Conservation (phyloP, 2,329 filamentous ascomycete species). For the Colletotrichum sp. region DNA sequence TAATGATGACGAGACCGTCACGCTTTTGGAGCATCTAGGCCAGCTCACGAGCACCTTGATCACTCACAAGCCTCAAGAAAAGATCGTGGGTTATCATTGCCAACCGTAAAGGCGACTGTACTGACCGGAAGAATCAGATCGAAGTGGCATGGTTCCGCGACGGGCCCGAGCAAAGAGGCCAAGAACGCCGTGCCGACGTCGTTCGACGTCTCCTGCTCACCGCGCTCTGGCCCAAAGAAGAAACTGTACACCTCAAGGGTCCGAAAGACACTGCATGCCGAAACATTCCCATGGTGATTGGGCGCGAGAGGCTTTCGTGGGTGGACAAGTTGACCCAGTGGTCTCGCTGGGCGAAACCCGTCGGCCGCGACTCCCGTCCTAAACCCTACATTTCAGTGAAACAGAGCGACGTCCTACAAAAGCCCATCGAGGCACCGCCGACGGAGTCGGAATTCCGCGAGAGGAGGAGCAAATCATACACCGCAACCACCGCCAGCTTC, state of each 20-base stretch:
- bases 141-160: constrained; percentile 23
- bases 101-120: neutral
- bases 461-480: neutral
- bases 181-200: constrained; percentile 20
- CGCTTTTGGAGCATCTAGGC: constrained; percentile 39
- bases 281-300: neutral
- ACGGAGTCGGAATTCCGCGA: neutral
- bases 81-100: neutral
- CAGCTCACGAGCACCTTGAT: constrained; percentile 37
- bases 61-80: neutral
- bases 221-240: neutral
- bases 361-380: constrained; percentile 7
- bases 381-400: neutral
- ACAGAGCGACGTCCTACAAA: neutral
- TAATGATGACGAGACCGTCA: constrained; percentile 24
- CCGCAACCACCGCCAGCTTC: constrained; percentile 49
- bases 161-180: neutral
- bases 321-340: constrained; percentile 9
- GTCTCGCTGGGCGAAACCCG: constrained; percentile 17
- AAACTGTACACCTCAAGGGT: neutral
- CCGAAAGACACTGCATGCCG: neutral
- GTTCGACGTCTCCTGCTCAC: constrained; percentile 17
- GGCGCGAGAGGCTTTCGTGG: constrained; percentile 17
- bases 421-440: neutral
- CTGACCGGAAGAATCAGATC: constrained; percentile 1